Conservation (phyloP, 148 eudicot species). For the Rhododendron vialii region DNA sequence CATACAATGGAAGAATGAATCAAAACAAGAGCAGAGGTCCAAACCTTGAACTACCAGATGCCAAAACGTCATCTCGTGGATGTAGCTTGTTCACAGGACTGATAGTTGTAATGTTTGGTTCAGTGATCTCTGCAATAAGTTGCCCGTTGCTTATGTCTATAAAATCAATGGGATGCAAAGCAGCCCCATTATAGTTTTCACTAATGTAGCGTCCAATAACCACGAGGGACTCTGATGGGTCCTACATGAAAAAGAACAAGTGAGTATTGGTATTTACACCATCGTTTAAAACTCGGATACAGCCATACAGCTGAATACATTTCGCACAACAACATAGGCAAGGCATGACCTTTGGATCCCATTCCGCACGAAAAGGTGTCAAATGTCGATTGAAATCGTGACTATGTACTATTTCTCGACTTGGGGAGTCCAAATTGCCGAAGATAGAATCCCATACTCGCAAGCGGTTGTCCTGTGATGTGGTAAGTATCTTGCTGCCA, state of each 20-base stretch:
- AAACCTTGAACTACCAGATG: conserved; percentile 90
- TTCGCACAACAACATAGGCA: neutral
- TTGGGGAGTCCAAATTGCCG: conserved; percentile 77
- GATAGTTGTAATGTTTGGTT: conserved; percentile 87
- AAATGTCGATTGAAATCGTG: conserved; percentile 94
- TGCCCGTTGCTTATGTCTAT: conserved; percentile 85
- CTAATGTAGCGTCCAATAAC: conserved; percentile 96
- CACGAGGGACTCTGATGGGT: conserved; percentile 85
- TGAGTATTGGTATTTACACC: neutral
- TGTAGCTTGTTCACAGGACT: conserved; percentile 95
- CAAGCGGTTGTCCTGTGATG: conserved; percentile 84
- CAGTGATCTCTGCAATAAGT: conserved; percentile 87
- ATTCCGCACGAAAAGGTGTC: conserved; percentile 91
- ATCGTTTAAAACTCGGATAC: neutral
- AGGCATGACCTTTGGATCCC: conserved; percentile 91
- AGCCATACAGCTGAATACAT: neutral
- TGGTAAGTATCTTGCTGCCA: conserved; percentile 91
- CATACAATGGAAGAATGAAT: neutral
- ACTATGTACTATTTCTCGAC: conserved; percentile 97
- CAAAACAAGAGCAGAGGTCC: conserved; percentile 3
- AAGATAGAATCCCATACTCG: conserved; percentile 90
- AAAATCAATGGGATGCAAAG: conserved; percentile 94
- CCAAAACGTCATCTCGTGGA: conserved; percentile 85
- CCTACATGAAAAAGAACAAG: conserved; percentile 40
- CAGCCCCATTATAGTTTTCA: conserved; percentile 79